Evolutionary conservation across 352 stramenopile species (phyloP), one percentile per base, ranked within the genome.

Genomic region (Phytopythium oedochilum): DNA sequence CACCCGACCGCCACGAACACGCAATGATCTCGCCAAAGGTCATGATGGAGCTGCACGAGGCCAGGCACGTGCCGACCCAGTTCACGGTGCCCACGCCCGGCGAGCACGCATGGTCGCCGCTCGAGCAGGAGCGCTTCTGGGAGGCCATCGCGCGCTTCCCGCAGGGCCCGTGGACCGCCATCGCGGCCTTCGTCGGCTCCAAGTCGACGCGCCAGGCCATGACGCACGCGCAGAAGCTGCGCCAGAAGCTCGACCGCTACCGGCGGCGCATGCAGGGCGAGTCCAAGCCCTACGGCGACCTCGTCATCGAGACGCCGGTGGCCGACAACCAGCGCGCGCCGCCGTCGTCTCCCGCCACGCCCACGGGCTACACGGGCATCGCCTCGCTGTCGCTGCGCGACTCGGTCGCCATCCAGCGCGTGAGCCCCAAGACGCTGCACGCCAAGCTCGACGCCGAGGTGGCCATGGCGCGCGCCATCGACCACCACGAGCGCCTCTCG

Each of bases 191-290:
- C 59, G 66, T 88, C 34, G 72, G 74, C 51, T 82, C 77, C 53
- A 81, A 81, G 34, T 83, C 74, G 1, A 85, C 75, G 11, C 77
- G 77, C 34, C 77, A 88, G 63, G 76, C 77, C 15, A 84, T 86
- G 73, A 88, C 77, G 5, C 74, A 86, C 50, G 77, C 72, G 55
- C 77, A 88, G 59, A 88, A 88, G 61, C 66, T 86, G 38, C 72
- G 77, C 3, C 75, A 86, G 66, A 88, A 88, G 52, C 72, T 88
- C 50, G 72, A 50, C 51, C 74, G 74, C 25, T 85, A 73, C 71
- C 77, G 78, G 46, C 68, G 70, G 34, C 73, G 73, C 42, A 69
- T 83, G 20, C 70, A 64, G 43, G 69, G 64, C 36, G 60, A 75
- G 29, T 65, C 67, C 38, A 54, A 75, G 54, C 55, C 51, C 53